Evolutionary conservation across 2,329 filamentous ascomycete genomes (phyloP), one percentile per base, ranked within the genome.

Genomic region (Exophiala mesophila): DNA sequence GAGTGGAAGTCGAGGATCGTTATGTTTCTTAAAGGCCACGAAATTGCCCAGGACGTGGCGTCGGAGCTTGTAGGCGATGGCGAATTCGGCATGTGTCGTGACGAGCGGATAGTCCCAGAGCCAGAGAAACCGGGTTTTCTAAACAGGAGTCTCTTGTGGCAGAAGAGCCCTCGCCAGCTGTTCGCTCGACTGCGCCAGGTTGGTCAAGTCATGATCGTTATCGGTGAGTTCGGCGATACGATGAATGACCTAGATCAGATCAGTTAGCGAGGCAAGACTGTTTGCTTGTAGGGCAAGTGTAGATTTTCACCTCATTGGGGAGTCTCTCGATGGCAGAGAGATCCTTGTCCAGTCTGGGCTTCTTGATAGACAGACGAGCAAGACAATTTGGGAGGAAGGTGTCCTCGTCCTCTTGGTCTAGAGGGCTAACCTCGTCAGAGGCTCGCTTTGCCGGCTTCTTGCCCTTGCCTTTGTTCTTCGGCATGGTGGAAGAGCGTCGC

Each of bases 21-120:
- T 48, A 8, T 39, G 38, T 10, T 54, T 41, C 13, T 40, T 47
- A 37, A 64, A 62, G n/a, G 45, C 53, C 5, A 63, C 55, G 3
- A 46, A 42, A 23, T 57, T 52, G 1, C 44, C 29, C 10, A 69
- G 52, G 5, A 65, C 60, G 21, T 64, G 54, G 5, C 57, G 47
- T n/a, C 65, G 60, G 19, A 55, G 54, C 36, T 63, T 50, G 41
- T 68, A 67, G 26, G 66, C 64, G 0, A 42, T 19, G 19, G 54
- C 57, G 18, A 66, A 52, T 16, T 63, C 55, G 1, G 35, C 24
- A 2, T 56, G 52, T 5, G 36, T 29, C 26, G 44, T 47, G 9
- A 56, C 44, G 1, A 36, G 28, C 2, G 56, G 56, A 9, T 58
- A 37, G 33, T 68, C 65, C 36, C 65, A 69, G 20, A 47, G 37